Evolutionary conservation across 345 rosid genomes (phyloP).

Genomic region (Nephelium lappaceum): DNA sequence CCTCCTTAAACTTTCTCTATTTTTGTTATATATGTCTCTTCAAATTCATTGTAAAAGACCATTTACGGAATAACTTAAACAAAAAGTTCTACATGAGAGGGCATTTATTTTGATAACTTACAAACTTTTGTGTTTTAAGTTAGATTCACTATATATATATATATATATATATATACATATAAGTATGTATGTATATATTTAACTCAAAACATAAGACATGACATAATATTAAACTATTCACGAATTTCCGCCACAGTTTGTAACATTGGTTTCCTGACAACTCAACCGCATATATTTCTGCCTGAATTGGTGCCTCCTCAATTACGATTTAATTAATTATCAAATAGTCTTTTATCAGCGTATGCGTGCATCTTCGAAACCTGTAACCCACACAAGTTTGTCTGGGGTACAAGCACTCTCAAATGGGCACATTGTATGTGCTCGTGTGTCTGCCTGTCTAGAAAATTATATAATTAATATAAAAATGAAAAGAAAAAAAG

Average conservation of each 20-base stretch:
- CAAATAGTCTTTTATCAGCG: background rate
- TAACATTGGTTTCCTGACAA: background rate
- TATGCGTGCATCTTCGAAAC: background rate
- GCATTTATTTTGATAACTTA: too few species aligned
- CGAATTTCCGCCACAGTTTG: background rate
- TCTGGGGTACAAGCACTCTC: constrained; percentile 7
- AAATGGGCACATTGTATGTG: constrained; percentile 19
- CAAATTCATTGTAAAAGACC: too few species aligned
- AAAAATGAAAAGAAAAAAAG: background rate
- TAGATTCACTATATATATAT: too few species aligned
- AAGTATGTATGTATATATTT: too few species aligned
- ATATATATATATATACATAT: too few species aligned
- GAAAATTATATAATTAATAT: background rate
- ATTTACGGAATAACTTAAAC: too few species aligned
- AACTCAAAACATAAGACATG: background rate
- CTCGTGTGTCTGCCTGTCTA: constrained; percentile 7
- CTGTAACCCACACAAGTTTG: constrained; percentile 15
- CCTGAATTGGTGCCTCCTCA: constrained; percentile 5
- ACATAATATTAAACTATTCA: background rate
- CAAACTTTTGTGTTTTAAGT: too few species aligned
- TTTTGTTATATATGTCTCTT: too few species aligned
- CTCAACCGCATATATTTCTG: background rate
- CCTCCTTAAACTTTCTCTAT: too few species aligned
- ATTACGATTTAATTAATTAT: background rate
- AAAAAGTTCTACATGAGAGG: too few species aligned